Conservation (phyloP, 2,329 filamentous ascomycete species). For the Exophiala aquamarina region DNA sequence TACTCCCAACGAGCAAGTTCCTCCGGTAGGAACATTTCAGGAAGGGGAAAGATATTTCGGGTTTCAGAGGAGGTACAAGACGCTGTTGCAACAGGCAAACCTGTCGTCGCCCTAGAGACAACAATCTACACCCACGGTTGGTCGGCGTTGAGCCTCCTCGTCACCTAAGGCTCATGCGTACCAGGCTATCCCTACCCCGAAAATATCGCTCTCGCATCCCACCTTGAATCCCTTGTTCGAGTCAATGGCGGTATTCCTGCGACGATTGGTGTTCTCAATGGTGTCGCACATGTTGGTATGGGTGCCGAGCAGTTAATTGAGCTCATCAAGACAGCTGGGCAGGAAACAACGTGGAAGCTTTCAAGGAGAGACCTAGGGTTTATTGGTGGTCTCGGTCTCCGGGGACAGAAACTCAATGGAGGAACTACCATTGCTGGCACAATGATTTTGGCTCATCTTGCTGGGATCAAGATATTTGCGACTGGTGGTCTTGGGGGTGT, state of each 20-base stretch:
- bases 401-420: slow-evolving; percentile 71
- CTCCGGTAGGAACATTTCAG: slow-evolving; percentile 4
- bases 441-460: slow-evolving; percentile 82
- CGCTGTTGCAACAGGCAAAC: slow-evolving; percentile 70
- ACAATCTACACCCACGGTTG: slow-evolving; percentile 94
- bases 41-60: slow-evolving; percentile 52
- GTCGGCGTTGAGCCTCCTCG: slow-evolving; percentile 1
- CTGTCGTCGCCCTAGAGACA: slow-evolving; percentile 89
- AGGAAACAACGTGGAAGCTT: slow-evolving; percentile 72
- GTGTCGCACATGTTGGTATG: slow-evolving; percentile 78
- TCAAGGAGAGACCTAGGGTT: slow-evolving; percentile 85
- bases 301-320: slow-evolving; percentile 68
- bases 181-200: slow-evolving; percentile 69
- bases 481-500: slow-evolving; percentile 94
- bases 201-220: slow-evolving; percentile 72
- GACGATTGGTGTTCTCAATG: slow-evolving; percentile 84
- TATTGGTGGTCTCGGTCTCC: slow-evolving; percentile 71
- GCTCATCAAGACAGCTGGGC: slow-evolving; percentile 65
- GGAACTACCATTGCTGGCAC: slow-evolving; percentile 93
- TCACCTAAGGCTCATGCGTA: slow-evolving; percentile 7
- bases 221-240: slow-evolving; percentile 79
- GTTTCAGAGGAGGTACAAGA: slow-evolving; percentile 81
- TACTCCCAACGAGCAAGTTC: no score
- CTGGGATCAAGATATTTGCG: slow-evolving; percentile 88
- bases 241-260: slow-evolving; percentile 80